phyloP scores from a whole-genome alignment of 306 rosid genomes.

The Cicer arietinum region DNA sequence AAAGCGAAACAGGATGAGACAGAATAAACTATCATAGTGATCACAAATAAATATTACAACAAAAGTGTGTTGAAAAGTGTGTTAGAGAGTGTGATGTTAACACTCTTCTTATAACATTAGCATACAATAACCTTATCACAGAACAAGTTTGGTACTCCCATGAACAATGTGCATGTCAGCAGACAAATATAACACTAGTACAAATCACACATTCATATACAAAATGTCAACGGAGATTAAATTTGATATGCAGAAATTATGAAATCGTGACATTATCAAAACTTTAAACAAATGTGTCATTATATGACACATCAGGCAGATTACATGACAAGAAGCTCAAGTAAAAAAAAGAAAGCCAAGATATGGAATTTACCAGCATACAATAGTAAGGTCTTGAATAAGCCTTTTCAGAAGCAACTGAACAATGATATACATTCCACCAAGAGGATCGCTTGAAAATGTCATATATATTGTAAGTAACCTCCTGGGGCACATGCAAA shows the following conservation, averaged over 20 bases:
- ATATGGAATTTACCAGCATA: slow-evolving; percentile 53
- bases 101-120: background rate
- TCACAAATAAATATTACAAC: background rate
- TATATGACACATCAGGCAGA: background rate
- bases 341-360: background rate
- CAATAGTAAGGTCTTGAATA: slow-evolving; percentile 52
- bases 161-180: slow-evolving; percentile 14
- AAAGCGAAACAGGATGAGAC: background rate
- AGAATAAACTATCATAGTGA: background rate
- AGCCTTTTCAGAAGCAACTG: slow-evolving; percentile 53
- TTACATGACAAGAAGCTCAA: background rate
- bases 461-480: slow-evolving; percentile 57
- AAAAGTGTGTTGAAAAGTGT: no score
- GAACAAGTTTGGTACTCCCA: background rate
- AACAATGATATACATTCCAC: slow-evolving; percentile 58
- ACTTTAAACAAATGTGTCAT: slow-evolving; percentile 7
- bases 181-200: slow-evolving; percentile 6
- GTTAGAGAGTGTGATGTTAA: no score
- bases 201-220: slow-evolving; percentile 1
- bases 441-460: slow-evolving; percentile 56
- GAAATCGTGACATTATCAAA: background rate
- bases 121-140: slow-evolving; percentile 7
- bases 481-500: slow-evolving; percentile 50
- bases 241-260: slow-evolving; percentile 8
- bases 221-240: slow-evolving; percentile 14